A percentile compares a stretch with the other conserved stretches of the same genome.
phyloP scores from a whole-genome alignment of 75 land plant genomes.

The Cunninghamia lanceolata region DNA sequence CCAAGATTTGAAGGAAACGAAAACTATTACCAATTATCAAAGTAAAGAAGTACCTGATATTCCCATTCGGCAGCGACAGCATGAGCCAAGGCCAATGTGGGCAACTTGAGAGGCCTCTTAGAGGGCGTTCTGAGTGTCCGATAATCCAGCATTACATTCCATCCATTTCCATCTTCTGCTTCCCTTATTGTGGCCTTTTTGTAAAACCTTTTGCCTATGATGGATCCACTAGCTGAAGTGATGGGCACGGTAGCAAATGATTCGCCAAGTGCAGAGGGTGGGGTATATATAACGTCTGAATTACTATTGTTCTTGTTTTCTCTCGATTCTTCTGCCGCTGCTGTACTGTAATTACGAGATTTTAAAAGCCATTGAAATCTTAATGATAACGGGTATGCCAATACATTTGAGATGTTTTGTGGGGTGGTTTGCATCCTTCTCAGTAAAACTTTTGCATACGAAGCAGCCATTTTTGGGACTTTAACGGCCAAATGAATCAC shows the following conservation, averaged over 20 bases:
- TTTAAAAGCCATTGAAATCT: not conserved
- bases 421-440: not conserved
- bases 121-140: conserved; percentile 83
- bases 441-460: not conserved
- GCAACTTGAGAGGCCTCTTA: conserved; percentile 76
- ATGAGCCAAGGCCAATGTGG: conserved; percentile 70
- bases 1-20: not conserved
- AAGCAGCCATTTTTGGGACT: not conserved
- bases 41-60: conserved; percentile 60
- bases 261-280: not conserved
- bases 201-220: conserved; percentile 85
- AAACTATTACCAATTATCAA: not conserved
- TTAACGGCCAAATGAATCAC: not conserved
- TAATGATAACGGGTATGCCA: not conserved
- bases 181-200: conserved; percentile 59
- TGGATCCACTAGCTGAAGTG: conserved; percentile 65
- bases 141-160: conserved; percentile 87
- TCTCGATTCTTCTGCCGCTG: not conserved
- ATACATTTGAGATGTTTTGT: not conserved
- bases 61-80: conserved; percentile 98
- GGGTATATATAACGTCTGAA: not conserved
- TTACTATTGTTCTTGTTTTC: not conserved
- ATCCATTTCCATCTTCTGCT: conserved; percentile 81
- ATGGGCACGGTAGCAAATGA: conserved; percentile 48
- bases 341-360: not conserved